Base-by-base conservation (phyloP, 2,329 filamentous ascomycete genomes). In the Aureobasidium sp. region DNA sequence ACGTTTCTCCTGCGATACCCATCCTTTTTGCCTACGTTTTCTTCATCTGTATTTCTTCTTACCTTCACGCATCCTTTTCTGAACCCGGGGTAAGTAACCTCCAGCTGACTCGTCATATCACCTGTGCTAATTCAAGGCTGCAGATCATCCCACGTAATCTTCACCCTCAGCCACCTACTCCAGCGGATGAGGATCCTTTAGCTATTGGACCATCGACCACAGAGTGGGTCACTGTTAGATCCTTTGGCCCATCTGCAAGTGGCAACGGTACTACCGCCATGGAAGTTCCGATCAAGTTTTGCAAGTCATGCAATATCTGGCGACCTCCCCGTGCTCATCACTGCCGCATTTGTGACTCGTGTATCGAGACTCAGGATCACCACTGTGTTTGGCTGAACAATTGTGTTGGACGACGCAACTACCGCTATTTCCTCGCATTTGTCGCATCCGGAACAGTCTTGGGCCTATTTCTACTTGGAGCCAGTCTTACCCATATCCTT, bases 351-450 rank as follows among this genome's bases (percentile, higher is more conserved):
- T 99, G 94, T 76, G 93, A 99, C 76, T 97, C 95, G 74, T 99
- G 94, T 73, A 85, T 99, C 63, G 94, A 99, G 75, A 96, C 91
- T 0, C 91, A 97, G 67, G 94, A 99, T 71, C 94, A 99, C 71
- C 94, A 99, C 75, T 99, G 94, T 70, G 92, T 97, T 16, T 99
- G 94, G 94, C 84, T 99, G 65, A 99, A 99, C 77, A 99, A 99
- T 74, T 99, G 94, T 69, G 88, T 99, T 54, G 94, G 94, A 47
- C 88, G 93, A 66, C 90, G 94, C 69, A 99, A 99, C 77, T 99
- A 99, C 77, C 90, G 94, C 65, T 97, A 93, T 75, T 99, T 99
- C 76, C 97, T 97, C 73, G 84, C 89, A 11, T 99, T 97, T 74
- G 86, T 99, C 66, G 85, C 85, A 59, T 85, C 87, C 14, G 85